Evolutionary conservation across 768 basidiomycete genomes (phyloP).

Genomic region (Lactarius deliciosus): DNA sequence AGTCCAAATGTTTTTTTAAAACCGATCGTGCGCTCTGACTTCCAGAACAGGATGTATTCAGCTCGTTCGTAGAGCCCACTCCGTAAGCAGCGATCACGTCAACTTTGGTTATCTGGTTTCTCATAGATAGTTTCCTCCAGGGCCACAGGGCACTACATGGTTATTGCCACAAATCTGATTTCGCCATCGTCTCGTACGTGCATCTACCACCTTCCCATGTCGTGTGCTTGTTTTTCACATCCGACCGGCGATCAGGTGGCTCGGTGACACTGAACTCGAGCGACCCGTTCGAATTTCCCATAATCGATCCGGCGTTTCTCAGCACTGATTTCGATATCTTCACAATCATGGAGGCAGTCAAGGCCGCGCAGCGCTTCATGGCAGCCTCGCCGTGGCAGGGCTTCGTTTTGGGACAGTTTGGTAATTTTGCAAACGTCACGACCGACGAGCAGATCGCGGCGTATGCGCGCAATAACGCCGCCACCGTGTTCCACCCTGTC

Average conservation of each 20-base stretch:
- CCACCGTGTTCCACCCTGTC: slow-evolving; percentile 18
- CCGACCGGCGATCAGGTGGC: slow-evolving; percentile 16
- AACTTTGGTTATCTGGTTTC: not conserved
- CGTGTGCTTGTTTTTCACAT: not conserved
- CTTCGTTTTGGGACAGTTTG: slow-evolving; percentile 5
- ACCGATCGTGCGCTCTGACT: not conserved
- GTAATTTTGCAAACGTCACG: not conserved
- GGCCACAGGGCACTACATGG: slow-evolving; percentile 7
- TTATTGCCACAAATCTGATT: not conserved
- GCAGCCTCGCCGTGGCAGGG: slow-evolving; percentile 4
- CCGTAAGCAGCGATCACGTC: not conserved
- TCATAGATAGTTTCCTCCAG: not conserved
- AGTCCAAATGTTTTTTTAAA: not conserved
- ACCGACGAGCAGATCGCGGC: slow-evolving; percentile 24
- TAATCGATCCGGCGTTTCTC: slow-evolving; percentile 31
- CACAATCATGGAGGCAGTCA: not conserved
- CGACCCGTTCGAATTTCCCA: slow-evolving; percentile 31
- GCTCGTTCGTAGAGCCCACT: slow-evolving; percentile 5
- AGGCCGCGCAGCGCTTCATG: slow-evolving; percentile 8
- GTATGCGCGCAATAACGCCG: slow-evolving; percentile 16
- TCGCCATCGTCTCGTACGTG: slow-evolving; percentile 19
- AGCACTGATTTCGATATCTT: slow-evolving; percentile 3
- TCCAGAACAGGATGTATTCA: slow-evolving; percentile 1
- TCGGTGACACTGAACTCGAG: slow-evolving; percentile 30
- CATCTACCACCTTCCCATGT: not conserved